Conservation (phyloP, 441 rosid genomes). For the Daphne laureola region DNA sequence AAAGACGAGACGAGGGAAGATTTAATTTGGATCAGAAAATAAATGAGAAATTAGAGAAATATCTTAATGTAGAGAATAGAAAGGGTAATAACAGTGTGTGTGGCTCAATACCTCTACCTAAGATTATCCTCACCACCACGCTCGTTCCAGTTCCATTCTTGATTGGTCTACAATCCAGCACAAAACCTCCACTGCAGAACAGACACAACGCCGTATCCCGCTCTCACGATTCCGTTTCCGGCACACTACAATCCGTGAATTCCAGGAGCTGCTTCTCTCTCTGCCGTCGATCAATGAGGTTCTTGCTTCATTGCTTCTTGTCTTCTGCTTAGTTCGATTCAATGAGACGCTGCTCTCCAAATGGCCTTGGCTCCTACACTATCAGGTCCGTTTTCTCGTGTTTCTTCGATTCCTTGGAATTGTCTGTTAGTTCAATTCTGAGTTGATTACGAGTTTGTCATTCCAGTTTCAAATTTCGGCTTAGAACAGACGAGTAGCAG, state of each 20-base stretch:
- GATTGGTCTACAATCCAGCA: constrained; percentile 22
- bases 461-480: not conserved
- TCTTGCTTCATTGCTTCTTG: not conserved
- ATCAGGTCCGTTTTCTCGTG: constrained; percentile 45
- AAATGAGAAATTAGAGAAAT: not conserved
- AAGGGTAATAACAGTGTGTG: constrained; percentile 44
- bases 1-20: not conserved
- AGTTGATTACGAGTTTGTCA: not conserved
- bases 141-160: constrained; percentile 32
- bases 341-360: constrained; percentile 33
- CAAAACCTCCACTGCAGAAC: constrained; percentile 6
- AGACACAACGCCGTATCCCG: constrained; percentile 5
- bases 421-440: constrained; percentile 10
- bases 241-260: constrained; percentile 10
- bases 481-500: no score
- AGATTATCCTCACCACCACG: constrained; percentile 38
- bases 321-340: constrained; percentile 37
- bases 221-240: constrained; percentile 12
- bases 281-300: constrained; percentile 2
- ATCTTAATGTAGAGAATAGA: constrained; percentile 11
- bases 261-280: constrained; percentile 11
- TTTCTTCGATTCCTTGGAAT: constrained; percentile 2
- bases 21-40: not conserved
- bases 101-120: constrained; percentile 44
- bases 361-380: constrained; percentile 80